Base-by-base conservation (phyloP, 208 protist genomes). In the Acanthamoeba healyi region DNA sequence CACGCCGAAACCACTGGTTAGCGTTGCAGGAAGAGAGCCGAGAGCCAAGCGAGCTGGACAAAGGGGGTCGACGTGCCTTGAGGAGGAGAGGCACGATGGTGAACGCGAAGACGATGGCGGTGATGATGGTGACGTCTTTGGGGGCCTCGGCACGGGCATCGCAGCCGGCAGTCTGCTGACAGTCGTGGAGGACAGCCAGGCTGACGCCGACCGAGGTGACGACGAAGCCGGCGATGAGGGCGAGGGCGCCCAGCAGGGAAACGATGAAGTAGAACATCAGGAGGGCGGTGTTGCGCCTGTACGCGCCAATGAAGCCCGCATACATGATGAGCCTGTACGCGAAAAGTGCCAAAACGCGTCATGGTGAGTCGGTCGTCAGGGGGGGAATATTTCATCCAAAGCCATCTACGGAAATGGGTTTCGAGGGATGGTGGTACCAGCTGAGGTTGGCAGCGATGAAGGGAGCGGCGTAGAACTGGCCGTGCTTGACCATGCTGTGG, bases 241-340 rank as follows among this genome's bases (percentile, higher is more conserved):
- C 34, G 34, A 91, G 61, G 54, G 84, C 84, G 61, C 84, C 84
- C 1, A 91, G 84, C 1, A 65, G 40, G 38, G n/a, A 74, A 5
- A 91, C 42, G 56, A 91, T 91, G 56, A 91, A 72, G 84, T 49
- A 91, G 61, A 72, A 74, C 84, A 91, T 91, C 26, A 91, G 54
- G 14, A 91, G 84, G 9, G 38, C 32, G 38, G 84, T 91, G 84
- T 91, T 91, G 36, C 84, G 51, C 54, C 61, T 65, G 61, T 91
- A 91, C 0, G 84, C 84, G 54, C 84, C 84, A 40, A 91, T 72
- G 61, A 91, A 91, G 54, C 84, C 84, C 32, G 61, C 61, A 34
- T 91, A 91, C 34, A 72, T 24, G 32, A 91, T 72, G 56, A 91
- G 22, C 84, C 84, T 91, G 61, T 17, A 70, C 32, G 32, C 26